phyloP scores from a whole-genome alignment of 345 rosid genomes.

The Excoecaria cochinchinensis region DNA sequence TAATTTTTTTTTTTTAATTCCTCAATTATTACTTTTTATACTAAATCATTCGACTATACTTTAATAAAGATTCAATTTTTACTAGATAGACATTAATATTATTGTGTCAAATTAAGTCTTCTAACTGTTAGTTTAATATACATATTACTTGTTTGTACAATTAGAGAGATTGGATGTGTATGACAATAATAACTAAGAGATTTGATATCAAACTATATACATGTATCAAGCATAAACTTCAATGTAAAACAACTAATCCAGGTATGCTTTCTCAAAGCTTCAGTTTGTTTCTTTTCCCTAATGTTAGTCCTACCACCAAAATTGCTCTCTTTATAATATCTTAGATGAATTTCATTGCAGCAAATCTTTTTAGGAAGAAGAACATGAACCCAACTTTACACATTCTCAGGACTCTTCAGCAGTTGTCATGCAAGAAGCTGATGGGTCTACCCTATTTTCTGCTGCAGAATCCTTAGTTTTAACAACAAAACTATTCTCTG shows the following conservation, averaged over 20 bases:
- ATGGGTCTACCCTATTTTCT: conserved; percentile 16
- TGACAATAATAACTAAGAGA: too few species aligned
- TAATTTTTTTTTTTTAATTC: too few species aligned
- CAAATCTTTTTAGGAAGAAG: neutral
- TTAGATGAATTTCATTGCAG: neutral
- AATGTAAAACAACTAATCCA: neutral
- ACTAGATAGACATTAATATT: too few species aligned
- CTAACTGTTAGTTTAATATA: too few species aligned
- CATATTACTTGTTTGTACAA: too few species aligned
- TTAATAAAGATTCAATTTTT: too few species aligned
- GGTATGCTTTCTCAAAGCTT: neutral
- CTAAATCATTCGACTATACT: too few species aligned
- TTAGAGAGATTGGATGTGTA: too few species aligned
- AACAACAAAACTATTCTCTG: conserved; percentile 34
- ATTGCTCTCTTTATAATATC: neutral
- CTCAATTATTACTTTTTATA: too few species aligned
- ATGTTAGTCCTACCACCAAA: conserved; percentile 8
- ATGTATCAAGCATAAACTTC: neutral
- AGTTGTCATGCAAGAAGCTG: conserved; percentile 3
- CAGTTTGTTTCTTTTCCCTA: neutral
- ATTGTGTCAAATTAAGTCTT: too few species aligned
- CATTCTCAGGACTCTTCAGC: conserved; percentile 6
- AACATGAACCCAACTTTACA: neutral
- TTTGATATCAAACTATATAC: too few species aligned
- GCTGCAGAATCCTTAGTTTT: conserved; percentile 27